Base-by-base conservation (phyloP, 441 rosid genomes). In the Eruca vesicaria region DNA sequence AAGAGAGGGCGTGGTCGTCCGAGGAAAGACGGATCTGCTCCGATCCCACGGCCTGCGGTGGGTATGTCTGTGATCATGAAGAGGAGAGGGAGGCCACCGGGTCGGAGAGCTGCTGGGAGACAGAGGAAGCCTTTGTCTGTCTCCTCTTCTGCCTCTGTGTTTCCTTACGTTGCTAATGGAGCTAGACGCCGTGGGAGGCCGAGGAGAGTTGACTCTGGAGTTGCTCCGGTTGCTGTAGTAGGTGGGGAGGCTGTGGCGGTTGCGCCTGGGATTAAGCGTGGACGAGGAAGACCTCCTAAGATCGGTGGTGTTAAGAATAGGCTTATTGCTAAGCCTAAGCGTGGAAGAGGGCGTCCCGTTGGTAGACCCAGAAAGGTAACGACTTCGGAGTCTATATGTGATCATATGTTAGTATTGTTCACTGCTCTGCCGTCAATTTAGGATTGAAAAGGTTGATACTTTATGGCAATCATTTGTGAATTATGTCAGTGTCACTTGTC, bases 231-330 rank as follows among this genome's bases (percentile, higher is more conserved):
- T 58, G 82, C 36, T 26, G 52, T 55, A 15, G 60, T 6, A 5
- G 55, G 53, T 29, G 71, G 41, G 9, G 83, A 60, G 9, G 60
- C 6, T 16, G 74, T 48, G 2, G 71, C 29, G 1, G 74, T 32
- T 23, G 79, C 68, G 9, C 72, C 76, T 1, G 87, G 82, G 35
- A 83, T 81, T 70, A 82, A 82, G 56, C 82, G 88, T 18, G 79
- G 81, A 14, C 69, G 70, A 7, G 93, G 95, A 6, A 79, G 90
- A n/a, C 95, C 94, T 1, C 88, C 89, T 0, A 87, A 85, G 80
- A 18, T 67, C n/a, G 80, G 69, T 64, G 85, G 82, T 26, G 78
- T 81, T 6, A 8, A 69, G 16, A 73, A 64, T 12, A 61, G 69
- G 78, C 72, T 80, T 2, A 72, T 79, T 20, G 10, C 73, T 29